These are phyloP conservation scores for Phytophthora syringae DNA, from an alignment of 352 stramenopile genomes.

Conservation along the genomic window DNA sequence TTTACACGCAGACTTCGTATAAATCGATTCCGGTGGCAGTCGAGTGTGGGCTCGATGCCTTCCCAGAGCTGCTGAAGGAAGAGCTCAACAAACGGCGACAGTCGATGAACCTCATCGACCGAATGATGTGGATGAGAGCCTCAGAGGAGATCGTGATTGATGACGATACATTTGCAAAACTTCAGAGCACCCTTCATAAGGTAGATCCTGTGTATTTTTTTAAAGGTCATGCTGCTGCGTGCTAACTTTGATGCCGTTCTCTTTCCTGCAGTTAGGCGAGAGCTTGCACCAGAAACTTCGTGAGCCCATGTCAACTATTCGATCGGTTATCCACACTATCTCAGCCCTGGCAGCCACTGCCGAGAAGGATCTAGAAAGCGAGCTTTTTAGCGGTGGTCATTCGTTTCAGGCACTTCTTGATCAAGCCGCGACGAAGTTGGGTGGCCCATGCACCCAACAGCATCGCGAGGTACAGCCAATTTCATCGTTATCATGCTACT, in stretches of 20 bases:
- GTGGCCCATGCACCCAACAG: constrained; percentile 3
- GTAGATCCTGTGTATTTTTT: constrained; percentile 3
- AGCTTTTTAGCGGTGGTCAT: constrained; percentile 18
- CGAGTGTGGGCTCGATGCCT: constrained; percentile 15
- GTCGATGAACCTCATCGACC: constrained; percentile 31
- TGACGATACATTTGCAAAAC: constrained; percentile 20
- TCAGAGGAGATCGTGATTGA: constrained; percentile 38
- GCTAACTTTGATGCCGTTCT: background rate
- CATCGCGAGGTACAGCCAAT: constrained; percentile 29
- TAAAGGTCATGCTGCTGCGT: background rate
- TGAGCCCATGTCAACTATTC: constrained; percentile 37
- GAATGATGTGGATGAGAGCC: constrained; percentile 44
- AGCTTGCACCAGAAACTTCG: constrained; percentile 29
- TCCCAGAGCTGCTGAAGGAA: constrained; percentile 33
- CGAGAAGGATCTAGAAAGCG: constrained; percentile 33
- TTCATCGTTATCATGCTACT: background rate
- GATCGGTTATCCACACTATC: constrained; percentile 26
- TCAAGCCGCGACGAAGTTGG: constrained; percentile 19
- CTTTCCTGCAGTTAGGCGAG: constrained; percentile 29
- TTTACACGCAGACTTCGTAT: constrained; percentile 22
- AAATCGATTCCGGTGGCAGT: constrained; percentile 21
- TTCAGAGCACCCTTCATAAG: constrained; percentile 30
- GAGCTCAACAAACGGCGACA: constrained; percentile 25
- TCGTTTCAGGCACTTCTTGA: constrained; percentile 41
- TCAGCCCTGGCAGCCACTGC: constrained; percentile 26